A percentile compares a stretch with the other conserved stretches of the same genome.
These are phyloP conservation scores for Agrocybe praecox DNA, from an alignment of 768 basidiomycete genomes.

Conservation along the genomic window DNA sequence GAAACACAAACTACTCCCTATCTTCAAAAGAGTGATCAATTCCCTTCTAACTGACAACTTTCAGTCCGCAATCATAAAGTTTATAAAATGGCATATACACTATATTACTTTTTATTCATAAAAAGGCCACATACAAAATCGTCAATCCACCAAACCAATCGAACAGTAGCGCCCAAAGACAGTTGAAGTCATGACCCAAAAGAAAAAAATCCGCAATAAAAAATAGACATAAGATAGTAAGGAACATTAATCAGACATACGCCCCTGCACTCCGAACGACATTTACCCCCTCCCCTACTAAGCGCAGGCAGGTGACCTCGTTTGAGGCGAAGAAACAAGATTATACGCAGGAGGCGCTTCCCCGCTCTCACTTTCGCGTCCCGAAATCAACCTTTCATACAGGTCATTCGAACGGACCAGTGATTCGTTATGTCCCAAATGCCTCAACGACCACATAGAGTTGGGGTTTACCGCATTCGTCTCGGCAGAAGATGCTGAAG, in stretches of 20 bases:
- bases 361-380: constrained; percentile 79
- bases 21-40: neutral
- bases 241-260: too few relatives aligned
- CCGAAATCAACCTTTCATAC: constrained; percentile 82
- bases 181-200: too few relatives aligned
- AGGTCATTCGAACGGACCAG: constrained; percentile 48
- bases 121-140: neutral
- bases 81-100: neutral
- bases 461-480: constrained; percentile 33
- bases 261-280: too few relatives aligned
- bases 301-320: too few relatives aligned
- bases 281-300: too few relatives aligned
- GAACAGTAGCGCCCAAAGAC: too few relatives aligned
- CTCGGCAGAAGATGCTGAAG: constrained; percentile 36
- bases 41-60: neutral
- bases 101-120: neutral
- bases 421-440: constrained; percentile 28
- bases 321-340: constrained; percentile 5
- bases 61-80: too few relatives aligned
- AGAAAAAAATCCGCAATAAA: too few relatives aligned
- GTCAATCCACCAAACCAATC: neutral
- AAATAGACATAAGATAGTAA: too few relatives aligned
- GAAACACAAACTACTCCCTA: neutral
- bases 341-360: constrained; percentile 86
- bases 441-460: constrained; percentile 30